Base-by-base conservation (phyloP, 2,329 filamentous ascomycete genomes). In the Botryotinia globosa region DNA sequence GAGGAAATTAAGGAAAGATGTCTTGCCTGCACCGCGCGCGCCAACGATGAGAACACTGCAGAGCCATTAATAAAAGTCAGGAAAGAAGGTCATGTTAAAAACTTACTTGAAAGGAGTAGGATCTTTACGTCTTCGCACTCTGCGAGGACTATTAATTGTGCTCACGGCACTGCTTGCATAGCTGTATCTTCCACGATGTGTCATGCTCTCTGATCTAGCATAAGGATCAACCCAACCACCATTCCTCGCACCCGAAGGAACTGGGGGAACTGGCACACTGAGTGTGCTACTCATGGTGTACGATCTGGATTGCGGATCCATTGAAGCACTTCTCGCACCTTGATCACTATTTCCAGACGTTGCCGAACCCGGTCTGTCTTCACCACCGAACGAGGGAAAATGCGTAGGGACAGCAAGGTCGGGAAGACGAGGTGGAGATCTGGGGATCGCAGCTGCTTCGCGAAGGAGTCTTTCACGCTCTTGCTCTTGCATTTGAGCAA, bases 71-170 rank as follows among this genome's bases (percentile, higher is more conserved):
- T 74, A 66, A 64, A 54, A 20, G n/a, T 45, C 29, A 22, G 42
- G n/a, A 29, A n/a, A n/a, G 12, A 62, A 39, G 37, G 37, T 22
- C 29, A 65, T 10, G 42, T 18, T 62, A 48, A 37, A 73, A n/a
- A 88, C 94, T 88, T 86, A 98, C 95, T 99, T 99, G 88, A 98
- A 97, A 0, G 96, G 94, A 18, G 95, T 98, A 14, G 96, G 96
- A 80, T 99, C 96, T 86, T 97, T 98, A 85, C 96, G 91, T 85
- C 95, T 92, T 79, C 96, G 91, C 77, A 98, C 91, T 81, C 94
- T 90, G 77, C 96, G 90, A 75, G 96, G 95, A 82, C 92, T 97
- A 85, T 97, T 97, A 84, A 97, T 90, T 74, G 93, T 92, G 85
- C 93, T 97, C 77, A 95, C 89, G 71, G 93, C 92, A 83, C 92